Conservation (phyloP, 305 asterid species). For the Euphrasia arctica region DNA sequence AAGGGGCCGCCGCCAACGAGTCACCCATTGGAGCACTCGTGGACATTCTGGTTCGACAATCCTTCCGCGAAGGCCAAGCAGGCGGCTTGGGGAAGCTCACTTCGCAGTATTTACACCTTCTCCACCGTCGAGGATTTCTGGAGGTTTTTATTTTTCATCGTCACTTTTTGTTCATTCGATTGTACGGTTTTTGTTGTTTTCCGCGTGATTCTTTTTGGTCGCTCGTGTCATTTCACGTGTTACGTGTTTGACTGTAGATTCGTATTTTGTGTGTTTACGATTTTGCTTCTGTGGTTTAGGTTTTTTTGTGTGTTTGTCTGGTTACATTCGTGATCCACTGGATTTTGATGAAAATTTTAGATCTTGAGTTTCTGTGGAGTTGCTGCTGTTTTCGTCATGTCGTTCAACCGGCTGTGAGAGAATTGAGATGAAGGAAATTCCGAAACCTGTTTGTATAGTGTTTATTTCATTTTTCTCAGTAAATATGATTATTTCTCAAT, state of each 20-base stretch:
- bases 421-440: no score
- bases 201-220: background rate
- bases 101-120: slow-evolving; percentile 77
- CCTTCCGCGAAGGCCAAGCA: slow-evolving; percentile 52
- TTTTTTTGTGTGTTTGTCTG: background rate
- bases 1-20: slow-evolving; percentile 34
- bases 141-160: slow-evolving; percentile 41
- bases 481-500: no score
- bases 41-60: slow-evolving; percentile 97
- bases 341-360: background rate
- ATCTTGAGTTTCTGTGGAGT: background rate
- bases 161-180: slow-evolving; percentile 4
- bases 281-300: background rate
- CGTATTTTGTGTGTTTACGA: background rate
- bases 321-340: background rate
- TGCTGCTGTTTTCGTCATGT: background rate
- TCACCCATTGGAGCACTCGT: slow-evolving; percentile 80
- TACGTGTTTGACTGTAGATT: background rate
- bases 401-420: background rate
- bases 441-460: background rate
- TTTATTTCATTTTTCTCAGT: background rate
- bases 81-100: slow-evolving; percentile 64
- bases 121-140: slow-evolving; percentile 79
- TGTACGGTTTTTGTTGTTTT: background rate
- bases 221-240: background rate